These are phyloP conservation scores for Aotearoamyces nothofagi DNA, from an alignment of 2,329 filamentous ascomycete genomes.

Conservation along the genomic window DNA sequence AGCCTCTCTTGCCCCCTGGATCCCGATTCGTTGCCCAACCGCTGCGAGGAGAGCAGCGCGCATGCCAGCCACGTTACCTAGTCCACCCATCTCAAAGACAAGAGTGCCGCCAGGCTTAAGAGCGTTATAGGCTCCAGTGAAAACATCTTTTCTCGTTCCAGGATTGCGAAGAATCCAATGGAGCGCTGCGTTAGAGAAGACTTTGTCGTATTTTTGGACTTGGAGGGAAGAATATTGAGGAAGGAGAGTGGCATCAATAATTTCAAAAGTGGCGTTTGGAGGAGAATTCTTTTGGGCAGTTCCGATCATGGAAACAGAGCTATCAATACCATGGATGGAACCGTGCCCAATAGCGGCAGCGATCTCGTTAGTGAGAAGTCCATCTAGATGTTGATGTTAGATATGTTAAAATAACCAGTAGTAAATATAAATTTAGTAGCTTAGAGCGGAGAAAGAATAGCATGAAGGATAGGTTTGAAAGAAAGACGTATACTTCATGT, in stretches of 20 bases:
- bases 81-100: constrained; percentile 57
- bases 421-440: too few relatives aligned
- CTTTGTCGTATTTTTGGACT: constrained; percentile 28
- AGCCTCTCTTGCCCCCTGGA: constrained; percentile 30
- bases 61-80: constrained; percentile 52
- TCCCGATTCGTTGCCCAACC: constrained; percentile 31
- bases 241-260: constrained; percentile 2
- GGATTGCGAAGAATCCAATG: constrained; percentile 43
- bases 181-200: constrained; percentile 51
- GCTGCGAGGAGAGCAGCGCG: constrained; percentile 39
- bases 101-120: constrained; percentile 41
- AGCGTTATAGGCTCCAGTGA: constrained; percentile 32
- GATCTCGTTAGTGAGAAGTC: constrained; percentile 40
- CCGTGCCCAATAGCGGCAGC: constrained; percentile 30
- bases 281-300: constrained; percentile 23
- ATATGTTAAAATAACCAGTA: constrained; percentile 5
- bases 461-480: constrained; percentile 1
- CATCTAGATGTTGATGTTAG: constrained; percentile 27
- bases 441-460: neutral
- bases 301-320: constrained; percentile 41
- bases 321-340: constrained; percentile 40
- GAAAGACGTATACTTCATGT: neutral
- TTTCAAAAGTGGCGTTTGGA: constrained; percentile 13
- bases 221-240: constrained; percentile 17
- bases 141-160: constrained; percentile 29